phyloP scores from a whole-genome alignment of 371 early-diverging fungal genomes.

The Actinomucor elegans region DNA sequence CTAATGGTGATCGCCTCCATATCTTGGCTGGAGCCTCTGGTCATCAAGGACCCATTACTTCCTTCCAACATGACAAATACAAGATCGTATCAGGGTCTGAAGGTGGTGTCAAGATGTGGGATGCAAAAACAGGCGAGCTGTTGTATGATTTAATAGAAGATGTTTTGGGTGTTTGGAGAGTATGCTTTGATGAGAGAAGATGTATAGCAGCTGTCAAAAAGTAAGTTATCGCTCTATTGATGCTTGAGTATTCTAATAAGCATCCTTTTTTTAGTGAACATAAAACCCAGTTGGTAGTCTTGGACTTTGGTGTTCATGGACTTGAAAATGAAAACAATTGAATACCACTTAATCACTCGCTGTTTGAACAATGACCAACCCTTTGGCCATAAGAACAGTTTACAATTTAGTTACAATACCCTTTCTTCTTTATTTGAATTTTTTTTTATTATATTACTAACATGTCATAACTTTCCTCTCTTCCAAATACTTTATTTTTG shows the following conservation, averaged over 20 bases:
- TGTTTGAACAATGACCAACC: no score
- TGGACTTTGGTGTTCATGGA: conserved; percentile 55
- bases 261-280: conserved; percentile 22
- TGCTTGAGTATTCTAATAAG: not conserved
- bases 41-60: conserved; percentile 90
- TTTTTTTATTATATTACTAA: no score
- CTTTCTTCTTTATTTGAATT: no score
- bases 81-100: conserved; percentile 92
- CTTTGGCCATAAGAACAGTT: no score
- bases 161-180: conserved; percentile 87
- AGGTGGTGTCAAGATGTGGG: conserved; percentile 92
- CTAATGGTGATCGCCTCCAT: conserved; percentile 65
- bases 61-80: conserved; percentile 88
- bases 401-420: no score
- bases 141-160: conserved; percentile 73
- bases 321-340: conserved; percentile 36
- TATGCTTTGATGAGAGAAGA: conserved; percentile 78
- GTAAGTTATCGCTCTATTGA: conserved; percentile 7
- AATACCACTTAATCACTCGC: no score
- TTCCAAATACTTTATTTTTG: no score
- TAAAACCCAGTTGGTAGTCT: conserved; percentile 52
- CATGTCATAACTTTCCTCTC: no score
- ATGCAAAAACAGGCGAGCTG: conserved; percentile 78
- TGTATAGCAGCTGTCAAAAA: conserved; percentile 88
- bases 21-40: conserved; percentile 46